Evolutionary conservation across 2,329 filamentous ascomycete species (phyloP), one percentile per base, ranked within the genome.

Genomic region (Didymosphaeria variabile): DNA sequence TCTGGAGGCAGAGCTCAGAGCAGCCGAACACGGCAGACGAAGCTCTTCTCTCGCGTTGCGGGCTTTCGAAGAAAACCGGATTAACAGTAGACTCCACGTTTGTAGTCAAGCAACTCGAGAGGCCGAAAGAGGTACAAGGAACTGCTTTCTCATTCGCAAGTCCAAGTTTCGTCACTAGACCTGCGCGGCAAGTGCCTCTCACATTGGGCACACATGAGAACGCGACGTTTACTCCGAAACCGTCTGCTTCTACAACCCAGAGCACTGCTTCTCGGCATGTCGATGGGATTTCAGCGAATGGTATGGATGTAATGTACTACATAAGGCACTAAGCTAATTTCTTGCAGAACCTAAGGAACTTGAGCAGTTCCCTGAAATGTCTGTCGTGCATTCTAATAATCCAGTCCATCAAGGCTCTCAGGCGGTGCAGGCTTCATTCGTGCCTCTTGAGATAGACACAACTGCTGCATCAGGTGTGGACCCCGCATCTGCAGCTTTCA

Each of bases 71-170:
- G 26, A 45, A 55, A 21, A 1, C 2, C 2, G 9, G 10, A 21
- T 1, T 21, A 9, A 5, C 19, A 15, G 1, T 21, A 9, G 34
- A 42, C 3, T 8, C 17, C 5, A 36, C 29, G 13, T 40, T 57
- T 17, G 26, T 29, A 3, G 34, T 40, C 31, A 57, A 52, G 12
- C 26, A 36, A 13, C 36, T 52, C 8, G 23, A 32, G 15, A 51
- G 52, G 29, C 29, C 40, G 31, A 55, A 56, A 10, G 15, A 26
- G 9, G 59, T 17, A 57, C 38, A 53, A n/a, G 13, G 2, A n/a
- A 10, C 50, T 32, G 1, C 9, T 32, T 42, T 42, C 50, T 42
- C 21, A 3, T 53, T 40, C 5, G 17, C 21, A 7, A 42, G 0
- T 15, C 13, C 34, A 2, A 40, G n/a, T 12, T 7, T 5, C 21